A percentile compares a stretch with the other conserved stretches of the same genome.
Evolutionary conservation across 1,284 basidiomycete species (phyloP).

Genomic region (Ceratobasidium sp.): DNA sequence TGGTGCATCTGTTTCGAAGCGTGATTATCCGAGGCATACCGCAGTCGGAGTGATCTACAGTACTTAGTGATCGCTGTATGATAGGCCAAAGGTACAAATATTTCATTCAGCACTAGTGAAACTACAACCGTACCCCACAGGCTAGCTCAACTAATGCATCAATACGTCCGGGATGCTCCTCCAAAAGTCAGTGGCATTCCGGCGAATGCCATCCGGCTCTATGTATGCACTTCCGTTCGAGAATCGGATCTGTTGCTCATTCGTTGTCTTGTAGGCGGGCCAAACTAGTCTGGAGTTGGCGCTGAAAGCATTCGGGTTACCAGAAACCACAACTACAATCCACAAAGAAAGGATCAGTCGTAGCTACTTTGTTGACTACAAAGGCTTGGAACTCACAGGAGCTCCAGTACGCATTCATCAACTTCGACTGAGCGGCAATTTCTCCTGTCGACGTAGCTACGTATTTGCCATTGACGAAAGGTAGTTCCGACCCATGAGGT

Average conservation of each 20-base stretch:
- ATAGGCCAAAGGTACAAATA: too few relatives aligned
- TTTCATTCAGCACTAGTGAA: too few relatives aligned
- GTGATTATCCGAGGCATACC: too few relatives aligned
- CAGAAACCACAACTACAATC: conserved; percentile 22
- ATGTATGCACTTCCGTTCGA: conserved; percentile 32
- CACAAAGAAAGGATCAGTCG: neutral
- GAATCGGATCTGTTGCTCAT: conserved; percentile 27
- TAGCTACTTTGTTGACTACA: too few relatives aligned
- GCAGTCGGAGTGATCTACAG: too few relatives aligned
- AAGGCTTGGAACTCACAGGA: conserved; percentile 5
- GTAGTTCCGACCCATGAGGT: conserved; percentile 19
- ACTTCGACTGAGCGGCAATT: conserved; percentile 15
- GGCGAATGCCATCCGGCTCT: conserved; percentile 22
- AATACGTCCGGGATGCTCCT: conserved; percentile 29
- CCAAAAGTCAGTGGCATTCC: conserved; percentile 41
- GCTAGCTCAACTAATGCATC: conserved; percentile 16
- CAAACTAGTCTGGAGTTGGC: conserved; percentile 3
- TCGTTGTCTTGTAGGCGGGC: conserved; percentile 8
- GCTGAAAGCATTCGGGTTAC: conserved; percentile 30
- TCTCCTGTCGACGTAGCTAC: conserved; percentile 11
- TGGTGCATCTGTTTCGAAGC: too few relatives aligned
- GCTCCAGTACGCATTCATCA: conserved; percentile 40
- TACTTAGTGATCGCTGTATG: too few relatives aligned
- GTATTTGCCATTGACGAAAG: conserved; percentile 8
- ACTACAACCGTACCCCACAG: too few relatives aligned